Base-by-base conservation (phyloP, 306 rosid species). In the Gastrolobium villosum region DNA sequence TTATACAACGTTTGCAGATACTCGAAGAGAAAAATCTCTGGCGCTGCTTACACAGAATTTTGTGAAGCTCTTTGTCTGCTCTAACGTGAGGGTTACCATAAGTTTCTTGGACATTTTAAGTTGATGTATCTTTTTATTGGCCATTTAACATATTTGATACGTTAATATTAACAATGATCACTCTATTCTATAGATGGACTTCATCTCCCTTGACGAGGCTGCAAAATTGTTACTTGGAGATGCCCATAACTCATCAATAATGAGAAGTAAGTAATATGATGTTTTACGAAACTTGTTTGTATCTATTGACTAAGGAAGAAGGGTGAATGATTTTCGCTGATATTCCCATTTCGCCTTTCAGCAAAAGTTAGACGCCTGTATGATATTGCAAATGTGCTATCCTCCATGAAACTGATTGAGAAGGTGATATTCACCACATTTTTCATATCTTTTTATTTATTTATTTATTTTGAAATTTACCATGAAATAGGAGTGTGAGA, bases 321-420 rank as follows among this genome's bases (percentile, higher is more conserved):
- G 5, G 4, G 13, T 7, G 52, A 14, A 75, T 43, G 8, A 4
- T 56, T 74, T 65, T 76, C 53, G 7, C 72, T 86, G 30, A 79
- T 8, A 28, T 53, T 71, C 26, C 37, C 36, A 26, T 82, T 34
- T 72, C 49, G 54, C 46, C 35, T 88, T 87, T 80, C 98, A 91
- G 99, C 98, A 13, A 95, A 93, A 86, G 93, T 95, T n/a, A 89
- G 99, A 64, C 94, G 98, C 79, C 87, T 95, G 7, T 95, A 95
- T 76, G 99, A 95, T 72, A 95, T 95, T 34, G 99, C 98, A 44
- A 95, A 95, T 78, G 98, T 95, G 74, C 77, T 93, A 63, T 90
- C 98, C 48, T 91, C 99, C 53, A 88, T 95, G 87, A 90, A 72
- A 52, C 96, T 95, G 3, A 95, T 95, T 52, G 97, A 95, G 81